Percentiles rank a stretch among this genome's conserved stretches.
Conservation (phyloP, 805 yeast genomes). For the Wickerhamomyces bisporus region DNA sequence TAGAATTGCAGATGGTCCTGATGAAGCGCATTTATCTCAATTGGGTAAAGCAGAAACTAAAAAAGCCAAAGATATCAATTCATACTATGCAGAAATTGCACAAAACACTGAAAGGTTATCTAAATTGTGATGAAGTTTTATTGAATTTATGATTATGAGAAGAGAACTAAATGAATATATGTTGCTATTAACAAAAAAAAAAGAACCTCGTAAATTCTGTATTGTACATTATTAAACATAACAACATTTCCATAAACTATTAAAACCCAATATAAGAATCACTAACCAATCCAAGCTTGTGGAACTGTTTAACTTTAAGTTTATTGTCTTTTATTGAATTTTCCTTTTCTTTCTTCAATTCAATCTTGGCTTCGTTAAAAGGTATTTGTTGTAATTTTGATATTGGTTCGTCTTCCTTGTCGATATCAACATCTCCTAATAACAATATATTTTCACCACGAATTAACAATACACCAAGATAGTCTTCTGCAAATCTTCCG, state of each 20-base stretch:
- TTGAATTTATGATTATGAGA: conserved; percentile 1
- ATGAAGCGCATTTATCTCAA: conserved; percentile 58
- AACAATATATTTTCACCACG: conserved; percentile 96
- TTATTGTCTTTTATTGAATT: conserved; percentile 37
- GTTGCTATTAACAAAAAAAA: no score
- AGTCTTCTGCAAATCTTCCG: conserved; percentile 64
- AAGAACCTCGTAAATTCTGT: no score
- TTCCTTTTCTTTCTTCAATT: conserved; percentile 27
- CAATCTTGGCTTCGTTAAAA: conserved; percentile 54
- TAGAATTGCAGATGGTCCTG: conserved; percentile 67
- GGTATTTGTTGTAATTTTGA: conserved; percentile 50
- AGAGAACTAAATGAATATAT: background rate
- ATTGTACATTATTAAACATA: background rate
- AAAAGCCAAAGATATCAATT: conserved; percentile 31
- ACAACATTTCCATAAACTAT: no score
- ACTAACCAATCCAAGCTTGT: conserved; percentile 49
- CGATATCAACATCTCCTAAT: conserved; percentile 91
- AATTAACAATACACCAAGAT: conserved; percentile 76
- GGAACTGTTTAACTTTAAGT: conserved; percentile 41
- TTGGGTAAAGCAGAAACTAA: conserved; percentile 45
- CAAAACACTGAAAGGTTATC: conserved; percentile 14
- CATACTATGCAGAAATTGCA: conserved; percentile 22
- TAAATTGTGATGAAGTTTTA: conserved; percentile 11
- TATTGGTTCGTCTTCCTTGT: conserved; percentile 70
- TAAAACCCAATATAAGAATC: conserved; percentile 50